These are phyloP conservation scores for Backusella mclennaniae DNA, from an alignment of 192 early-diverging fungal species.

Conservation along the genomic window DNA sequence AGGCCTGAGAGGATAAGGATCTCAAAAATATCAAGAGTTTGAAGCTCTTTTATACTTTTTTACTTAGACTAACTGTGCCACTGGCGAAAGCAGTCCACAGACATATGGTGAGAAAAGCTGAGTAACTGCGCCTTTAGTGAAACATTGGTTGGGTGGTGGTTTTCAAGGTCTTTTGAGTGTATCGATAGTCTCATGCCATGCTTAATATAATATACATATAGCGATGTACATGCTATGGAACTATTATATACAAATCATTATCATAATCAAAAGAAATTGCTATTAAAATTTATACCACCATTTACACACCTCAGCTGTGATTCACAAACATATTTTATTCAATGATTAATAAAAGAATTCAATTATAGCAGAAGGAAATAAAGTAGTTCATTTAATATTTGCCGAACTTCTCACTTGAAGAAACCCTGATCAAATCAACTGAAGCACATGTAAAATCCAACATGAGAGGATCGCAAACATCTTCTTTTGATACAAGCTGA, in stretches of 20 bases:
- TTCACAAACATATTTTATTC: background rate
- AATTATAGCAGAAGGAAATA: background rate
- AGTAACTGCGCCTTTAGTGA: background rate
- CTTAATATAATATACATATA: no score
- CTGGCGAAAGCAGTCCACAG: background rate
- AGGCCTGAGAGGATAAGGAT: constrained; percentile 64
- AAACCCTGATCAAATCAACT: no score
- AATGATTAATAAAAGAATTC: background rate
- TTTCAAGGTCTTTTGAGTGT: background rate
- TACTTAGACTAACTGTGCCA: background rate
- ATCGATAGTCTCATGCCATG: no score
- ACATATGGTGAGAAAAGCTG: background rate
- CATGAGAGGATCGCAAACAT: background rate
- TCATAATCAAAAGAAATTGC: no score
- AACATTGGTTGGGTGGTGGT: background rate
- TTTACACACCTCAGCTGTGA: no score
- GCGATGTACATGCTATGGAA: no score
- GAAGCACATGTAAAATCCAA: background rate
- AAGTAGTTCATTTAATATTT: background rate
- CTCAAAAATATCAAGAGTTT: background rate
- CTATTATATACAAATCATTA: no score
- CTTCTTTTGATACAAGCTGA: background rate
- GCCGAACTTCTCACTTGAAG: background rate
- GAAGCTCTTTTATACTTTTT: constrained; percentile 31
- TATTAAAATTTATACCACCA: background rate